Conservation (phyloP, 2,329 filamentous ascomycete genomes). For the Paraphaeosphaeria minitans region DNA sequence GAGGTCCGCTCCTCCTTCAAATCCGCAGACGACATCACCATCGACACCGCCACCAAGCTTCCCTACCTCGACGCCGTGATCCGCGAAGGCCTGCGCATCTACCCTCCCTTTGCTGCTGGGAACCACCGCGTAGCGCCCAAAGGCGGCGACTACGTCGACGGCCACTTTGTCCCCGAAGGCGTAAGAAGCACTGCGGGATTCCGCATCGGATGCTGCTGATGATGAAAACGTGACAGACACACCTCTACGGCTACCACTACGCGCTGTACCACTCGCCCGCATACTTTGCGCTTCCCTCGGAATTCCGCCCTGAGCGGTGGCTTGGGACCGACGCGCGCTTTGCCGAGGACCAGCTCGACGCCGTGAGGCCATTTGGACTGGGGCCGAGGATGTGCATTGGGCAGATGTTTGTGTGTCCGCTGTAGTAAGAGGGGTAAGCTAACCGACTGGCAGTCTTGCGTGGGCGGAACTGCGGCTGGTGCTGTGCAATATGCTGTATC, state of each 20-base stretch:
- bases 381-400: too few species aligned
- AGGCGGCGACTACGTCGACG: constrained; percentile 18
- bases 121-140: constrained; percentile 12
- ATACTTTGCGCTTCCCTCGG: constrained; percentile 29
- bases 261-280: constrained; percentile 18
- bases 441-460: constrained; percentile 29
- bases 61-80: constrained; percentile 24
- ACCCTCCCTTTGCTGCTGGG: constrained; percentile 18
- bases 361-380: too few species aligned
- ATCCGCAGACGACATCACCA: constrained; percentile 28
- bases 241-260: constrained; percentile 21
- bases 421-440: constrained; percentile 14
- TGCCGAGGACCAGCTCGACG: too few species aligned
- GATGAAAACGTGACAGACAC: constrained; percentile 9
- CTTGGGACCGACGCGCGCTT: too few species aligned
- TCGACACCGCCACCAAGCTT: constrained; percentile 22
- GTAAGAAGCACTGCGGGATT: constrained; percentile 11
- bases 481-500: constrained; percentile 45
- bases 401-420: too few species aligned
- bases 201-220: too few species aligned
- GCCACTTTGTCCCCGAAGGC: constrained; percentile 19
- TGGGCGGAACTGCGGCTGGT: constrained; percentile 47
- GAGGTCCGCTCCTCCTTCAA: constrained; percentile 18
- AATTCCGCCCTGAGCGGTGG: constrained; percentile 28
- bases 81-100: constrained; percentile 23